Evolutionary conservation across 371 early-diverging fungal genomes (phyloP), one percentile per base, ranked within the genome.

Genomic region (Furculomyces boomerangus): DNA sequence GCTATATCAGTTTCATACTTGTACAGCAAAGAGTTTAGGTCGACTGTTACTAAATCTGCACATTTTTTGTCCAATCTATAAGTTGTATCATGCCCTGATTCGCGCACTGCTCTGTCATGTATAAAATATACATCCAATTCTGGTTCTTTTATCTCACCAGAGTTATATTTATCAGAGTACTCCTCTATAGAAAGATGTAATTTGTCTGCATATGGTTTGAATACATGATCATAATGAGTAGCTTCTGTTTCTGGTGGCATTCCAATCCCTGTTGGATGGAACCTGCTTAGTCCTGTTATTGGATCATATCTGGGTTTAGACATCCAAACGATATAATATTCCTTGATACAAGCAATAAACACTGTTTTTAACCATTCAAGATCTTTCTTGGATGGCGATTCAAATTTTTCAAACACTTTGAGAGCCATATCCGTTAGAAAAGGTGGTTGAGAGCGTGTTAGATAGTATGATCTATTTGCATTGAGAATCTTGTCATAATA

Each of bases 401-500:
- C 57, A 26, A 85, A 66, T 28, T 69, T 62, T 56, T 79, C 74
- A 54, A 77, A 85, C n/a, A 90, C 86, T 57, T 80, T 74, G 44
- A 88, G 71, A 2, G 82, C 76, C 98, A 97, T 95, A 66, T 95
- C 94, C 0, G 95, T 92, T 56, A 97, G 70, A 67, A 97, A 94
- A 2, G 98, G 98, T 3, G 98, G 98, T 66, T 97, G 98, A 2
- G 93, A 91, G 20, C 98, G 81, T 3, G 86, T 84, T 48, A 97
- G 73, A 60, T 95, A 97, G 72, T 97, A 97, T 30, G 85, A 83
- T 20, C 97, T 86, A 68, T 95, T 95, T 60, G 95, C 97, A 64
- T 97, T 97, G 44, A 95, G 74, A 53, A 97, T 93, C 66, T 95
- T 95, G 56, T 93, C 94, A 61, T 97, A 97, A 67, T 93, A 89